These are phyloP conservation scores for Scytalidium lignicola DNA, from an alignment of 2,329 filamentous ascomycete genomes.

Conservation along the genomic window DNA sequence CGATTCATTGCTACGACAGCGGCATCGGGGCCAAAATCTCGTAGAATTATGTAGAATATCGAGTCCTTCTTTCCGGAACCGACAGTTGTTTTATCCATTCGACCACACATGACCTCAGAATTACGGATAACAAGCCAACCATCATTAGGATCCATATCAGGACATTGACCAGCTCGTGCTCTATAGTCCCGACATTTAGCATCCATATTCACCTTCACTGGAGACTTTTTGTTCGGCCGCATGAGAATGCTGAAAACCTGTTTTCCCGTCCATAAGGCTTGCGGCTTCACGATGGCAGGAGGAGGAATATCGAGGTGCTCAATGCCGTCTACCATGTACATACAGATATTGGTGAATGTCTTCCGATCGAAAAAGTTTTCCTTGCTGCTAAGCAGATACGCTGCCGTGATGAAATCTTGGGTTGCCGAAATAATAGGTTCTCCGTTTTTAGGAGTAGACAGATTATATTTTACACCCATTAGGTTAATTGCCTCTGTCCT, in stretches of 20 bases:
- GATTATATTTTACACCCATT: constrained; percentile 97
- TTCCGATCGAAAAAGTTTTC: constrained; percentile 88
- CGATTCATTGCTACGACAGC: constrained; percentile 92
- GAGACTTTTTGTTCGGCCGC: constrained; percentile 79
- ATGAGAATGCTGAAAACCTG: constrained; percentile 91
- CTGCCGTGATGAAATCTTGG: constrained; percentile 96
- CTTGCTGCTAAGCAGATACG: constrained; percentile 86
- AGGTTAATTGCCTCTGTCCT: constrained; percentile 90
- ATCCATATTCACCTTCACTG: constrained; percentile 85
- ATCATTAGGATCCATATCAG: constrained; percentile 80
- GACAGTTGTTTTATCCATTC: constrained; percentile 98
- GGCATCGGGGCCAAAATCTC: constrained; percentile 87
- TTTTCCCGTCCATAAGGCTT: constrained; percentile 92
- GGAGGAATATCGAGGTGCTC: constrained; percentile 78
- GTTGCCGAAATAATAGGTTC: constrained; percentile 98
- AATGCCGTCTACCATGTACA: constrained; percentile 85
- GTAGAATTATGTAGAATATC: constrained; percentile 91
- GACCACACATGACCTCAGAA: constrained; percentile 94
- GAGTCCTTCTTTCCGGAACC: constrained; percentile 97
- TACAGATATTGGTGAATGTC: constrained; percentile 83
- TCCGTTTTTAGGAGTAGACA: constrained; percentile 94
- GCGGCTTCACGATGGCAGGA: constrained; percentile 79
- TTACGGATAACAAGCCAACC: constrained; percentile 91
- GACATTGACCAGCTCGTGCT: constrained; percentile 48
- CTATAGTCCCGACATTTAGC: constrained; percentile 83